phyloP scores from a whole-genome alignment of 139 green algal genomes.

The Closterium sp. region DNA sequence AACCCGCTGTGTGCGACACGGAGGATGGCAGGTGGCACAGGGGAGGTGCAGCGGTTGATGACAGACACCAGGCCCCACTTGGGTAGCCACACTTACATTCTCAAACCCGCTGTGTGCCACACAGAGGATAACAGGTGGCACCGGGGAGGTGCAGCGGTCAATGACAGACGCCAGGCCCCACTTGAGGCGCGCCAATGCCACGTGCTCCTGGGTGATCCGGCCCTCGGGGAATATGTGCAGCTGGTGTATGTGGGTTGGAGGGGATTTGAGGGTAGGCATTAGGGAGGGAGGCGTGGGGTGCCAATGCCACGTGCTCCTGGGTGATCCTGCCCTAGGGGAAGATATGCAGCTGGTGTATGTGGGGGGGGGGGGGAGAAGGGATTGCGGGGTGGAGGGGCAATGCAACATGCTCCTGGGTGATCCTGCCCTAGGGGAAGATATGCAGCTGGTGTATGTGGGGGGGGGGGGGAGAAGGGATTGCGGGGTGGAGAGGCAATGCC shows the following conservation, averaged over 20 bases:
- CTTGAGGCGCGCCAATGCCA: slow-evolving; percentile 19
- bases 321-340: too few relatives aligned
- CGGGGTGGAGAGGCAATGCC: too few relatives aligned
- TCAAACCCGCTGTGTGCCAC: slow-evolving; percentile 34
- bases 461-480: too few relatives aligned
- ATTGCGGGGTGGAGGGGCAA: too few relatives aligned
- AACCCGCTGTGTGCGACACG: neutral
- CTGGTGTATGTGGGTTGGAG: neutral
- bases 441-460: too few relatives aligned
- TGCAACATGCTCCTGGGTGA: too few relatives aligned
- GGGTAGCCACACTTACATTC: slow-evolving; percentile 8
- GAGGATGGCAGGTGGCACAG: neutral
- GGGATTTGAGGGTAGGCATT: too few relatives aligned
- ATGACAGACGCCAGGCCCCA: slow-evolving; percentile 24
- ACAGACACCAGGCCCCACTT: neutral
- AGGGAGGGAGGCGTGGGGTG: too few relatives aligned
- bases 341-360: too few relatives aligned
- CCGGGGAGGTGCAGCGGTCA: neutral
- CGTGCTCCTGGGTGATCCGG: slow-evolving; percentile 6
- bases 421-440: too few relatives aligned
- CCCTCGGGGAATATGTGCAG: slow-evolving; percentile 44
- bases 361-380: too few relatives aligned
- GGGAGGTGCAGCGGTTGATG: neutral
- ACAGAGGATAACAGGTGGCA: slow-evolving; percentile 6
- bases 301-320: too few relatives aligned